Percentiles rank a stretch among this genome's conserved stretches.
Conservation (phyloP, 352 stramenopile genomes). For the Globisporangium takayamanum region DNA sequence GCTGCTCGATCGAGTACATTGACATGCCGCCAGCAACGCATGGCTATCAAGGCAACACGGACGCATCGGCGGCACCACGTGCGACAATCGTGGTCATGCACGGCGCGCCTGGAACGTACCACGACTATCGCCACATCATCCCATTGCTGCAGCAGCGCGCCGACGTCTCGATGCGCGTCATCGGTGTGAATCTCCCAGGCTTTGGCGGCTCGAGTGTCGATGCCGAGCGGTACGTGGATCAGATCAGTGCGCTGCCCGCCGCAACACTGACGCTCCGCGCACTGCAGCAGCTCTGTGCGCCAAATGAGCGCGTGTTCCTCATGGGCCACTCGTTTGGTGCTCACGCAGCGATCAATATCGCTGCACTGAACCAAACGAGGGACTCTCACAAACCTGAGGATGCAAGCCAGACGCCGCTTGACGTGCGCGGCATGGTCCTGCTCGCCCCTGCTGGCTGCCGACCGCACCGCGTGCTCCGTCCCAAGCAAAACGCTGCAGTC, state of each 20-base stretch:
- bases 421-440: slow-evolving; percentile 31
- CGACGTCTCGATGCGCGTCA: slow-evolving; percentile 12
- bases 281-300: slow-evolving; percentile 21
- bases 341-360: slow-evolving; percentile 43
- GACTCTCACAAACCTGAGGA: neutral
- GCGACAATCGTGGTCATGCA: slow-evolving; percentile 37
- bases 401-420: slow-evolving; percentile 1
- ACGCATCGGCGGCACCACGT: neutral
- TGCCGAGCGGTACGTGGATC: slow-evolving; percentile 22
- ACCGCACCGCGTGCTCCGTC: slow-evolving; percentile 32
- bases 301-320: slow-evolving; percentile 27
- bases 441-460: slow-evolving; percentile 35
- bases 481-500: slow-evolving; percentile 23
- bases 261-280: slow-evolving; percentile 27
- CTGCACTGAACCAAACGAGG: slow-evolving; percentile 20
- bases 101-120: slow-evolving; percentile 33
- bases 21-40: slow-evolving; percentile 5
- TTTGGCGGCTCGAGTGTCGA: slow-evolving; percentile 26
- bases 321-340: slow-evolving; percentile 49
- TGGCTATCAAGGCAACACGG: neutral
- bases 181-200: slow-evolving; percentile 33
- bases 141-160: slow-evolving; percentile 15
- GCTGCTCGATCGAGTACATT: slow-evolving; percentile 15
- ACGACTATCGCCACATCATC: slow-evolving; percentile 34
- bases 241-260: slow-evolving; percentile 23